phyloP scores from a whole-genome alignment of 306 rosid species.

The Gleditsia sinensis region DNA sequence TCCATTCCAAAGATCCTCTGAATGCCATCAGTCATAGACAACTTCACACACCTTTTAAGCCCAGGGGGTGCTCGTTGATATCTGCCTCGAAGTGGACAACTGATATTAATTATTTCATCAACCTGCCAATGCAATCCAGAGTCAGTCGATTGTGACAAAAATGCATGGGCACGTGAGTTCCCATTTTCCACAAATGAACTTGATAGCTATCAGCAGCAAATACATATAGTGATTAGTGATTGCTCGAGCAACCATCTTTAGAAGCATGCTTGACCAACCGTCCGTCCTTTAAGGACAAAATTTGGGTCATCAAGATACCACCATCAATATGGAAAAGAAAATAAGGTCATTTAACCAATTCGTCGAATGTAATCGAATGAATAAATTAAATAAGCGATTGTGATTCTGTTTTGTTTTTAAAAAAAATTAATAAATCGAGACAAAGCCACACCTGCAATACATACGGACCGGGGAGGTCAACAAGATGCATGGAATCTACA shows the following conservation, averaged over 20 bases:
- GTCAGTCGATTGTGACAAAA: background rate
- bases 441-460: conserved; percentile 66
- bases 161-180: background rate
- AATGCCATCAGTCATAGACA: conserved; percentile 88
- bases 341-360: background rate
- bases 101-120: conserved; percentile 80
- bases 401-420: background rate
- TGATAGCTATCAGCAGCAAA: background rate
- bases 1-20: conserved; percentile 90
- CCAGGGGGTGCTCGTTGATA: conserved; percentile 68
- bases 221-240: background rate
- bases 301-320: background rate
- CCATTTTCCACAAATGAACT: conserved; percentile 7
- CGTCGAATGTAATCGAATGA: background rate
- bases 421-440: background rate
- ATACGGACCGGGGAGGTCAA: conserved; percentile 76
- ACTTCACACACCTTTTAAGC: conserved; percentile 76
- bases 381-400: background rate
- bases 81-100: conserved; percentile 66
- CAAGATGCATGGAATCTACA: conserved; percentile 72
- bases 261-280: conserved; percentile 16
- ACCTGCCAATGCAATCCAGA: conserved; percentile 51
- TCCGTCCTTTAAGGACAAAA: conserved; percentile 4
- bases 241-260: conserved; percentile 2
- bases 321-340: background rate